Conservation (phyloP, 345 rosid genomes). For the Euphorbia tirucalli region DNA sequence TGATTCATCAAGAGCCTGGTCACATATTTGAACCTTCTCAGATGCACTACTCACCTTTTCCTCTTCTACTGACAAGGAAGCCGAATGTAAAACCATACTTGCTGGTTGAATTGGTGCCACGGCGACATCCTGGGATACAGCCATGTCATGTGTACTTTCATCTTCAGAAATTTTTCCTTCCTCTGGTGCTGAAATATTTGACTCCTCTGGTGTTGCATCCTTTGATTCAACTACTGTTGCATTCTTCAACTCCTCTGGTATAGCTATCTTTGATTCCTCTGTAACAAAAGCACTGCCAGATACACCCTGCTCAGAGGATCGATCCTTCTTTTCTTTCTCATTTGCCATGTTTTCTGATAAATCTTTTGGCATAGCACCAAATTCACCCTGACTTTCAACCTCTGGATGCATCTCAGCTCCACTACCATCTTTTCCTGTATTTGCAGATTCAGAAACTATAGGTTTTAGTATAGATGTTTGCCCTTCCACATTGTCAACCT, state of each 20-base stretch:
- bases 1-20: too few relatives aligned
- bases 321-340: constrained; percentile 15
- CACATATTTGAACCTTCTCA: too few relatives aligned
- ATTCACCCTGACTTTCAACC: not conserved
- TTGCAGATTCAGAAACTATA: constrained; percentile 5
- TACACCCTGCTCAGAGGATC: not conserved
- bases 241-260: constrained; percentile 6
- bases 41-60: too few relatives aligned
- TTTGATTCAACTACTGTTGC: not conserved
- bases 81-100: too few relatives aligned
- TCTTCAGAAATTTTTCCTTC: not conserved
- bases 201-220: not conserved
- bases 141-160: too few relatives aligned
- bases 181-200: not conserved
- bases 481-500: constrained; percentile 6
- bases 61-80: too few relatives aligned
- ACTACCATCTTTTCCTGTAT: constrained; percentile 5
- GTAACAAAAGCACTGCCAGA: too few relatives aligned
- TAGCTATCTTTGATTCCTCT: constrained; percentile 13
- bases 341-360: constrained; percentile 10
- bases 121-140: too few relatives aligned
- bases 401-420: not conserved
- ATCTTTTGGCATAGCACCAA: constrained; percentile 14
- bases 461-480: too few relatives aligned
- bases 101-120: too few relatives aligned